phyloP scores from a whole-genome alignment of 1,139 yeast genomes.

The Yarrowia galli region DNA sequence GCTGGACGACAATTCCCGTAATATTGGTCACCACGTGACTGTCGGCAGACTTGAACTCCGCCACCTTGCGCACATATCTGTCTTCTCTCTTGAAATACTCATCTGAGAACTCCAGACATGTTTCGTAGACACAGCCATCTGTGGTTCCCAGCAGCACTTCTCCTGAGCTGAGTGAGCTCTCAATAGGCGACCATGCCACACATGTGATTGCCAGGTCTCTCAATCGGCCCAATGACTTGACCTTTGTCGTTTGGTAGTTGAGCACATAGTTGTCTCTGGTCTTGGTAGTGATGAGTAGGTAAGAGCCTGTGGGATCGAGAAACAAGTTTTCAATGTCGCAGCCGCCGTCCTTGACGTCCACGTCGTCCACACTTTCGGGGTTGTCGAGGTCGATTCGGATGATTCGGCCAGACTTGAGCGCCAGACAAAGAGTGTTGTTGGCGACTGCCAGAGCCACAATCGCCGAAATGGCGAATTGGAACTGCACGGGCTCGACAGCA shows the following conservation, averaged over 20 bases:
- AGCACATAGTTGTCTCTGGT: slow-evolving; percentile 58
- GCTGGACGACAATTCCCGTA: slow-evolving; percentile 51
- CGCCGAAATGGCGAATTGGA: slow-evolving; percentile 59
- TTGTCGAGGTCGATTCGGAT: slow-evolving; percentile 61
- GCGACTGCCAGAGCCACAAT: slow-evolving; percentile 57
- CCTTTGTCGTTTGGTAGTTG: slow-evolving; percentile 52
- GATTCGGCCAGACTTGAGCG: slow-evolving; percentile 56
- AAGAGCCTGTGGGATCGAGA: slow-evolving; percentile 60
- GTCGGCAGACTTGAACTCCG: slow-evolving; percentile 41
- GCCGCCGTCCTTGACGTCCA: slow-evolving; percentile 47
- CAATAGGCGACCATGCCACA: slow-evolving; percentile 56
- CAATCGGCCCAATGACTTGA: slow-evolving; percentile 54
- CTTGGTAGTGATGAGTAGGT: slow-evolving; percentile 57
- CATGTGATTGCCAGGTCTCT: slow-evolving; percentile 55
- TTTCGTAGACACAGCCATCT: slow-evolving; percentile 58
- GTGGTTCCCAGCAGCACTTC: slow-evolving; percentile 59
- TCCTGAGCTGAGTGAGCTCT: slow-evolving; percentile 55
- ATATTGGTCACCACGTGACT: slow-evolving; percentile 45
- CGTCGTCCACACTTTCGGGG: slow-evolving; percentile 60
- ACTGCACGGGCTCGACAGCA: slow-evolving; percentile 61
- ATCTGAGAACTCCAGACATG: slow-evolving; percentile 55
- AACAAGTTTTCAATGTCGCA: slow-evolving; percentile 53
- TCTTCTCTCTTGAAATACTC: slow-evolving; percentile 56
- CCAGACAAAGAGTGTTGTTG: slow-evolving; percentile 59
- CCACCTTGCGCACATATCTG: slow-evolving; percentile 51